Percentiles rank a stretch among this genome's conserved stretches.
Evolutionary conservation across 192 early-diverging fungal species (phyloP).

Genomic region (Umbelopsis vinacea): DNA sequence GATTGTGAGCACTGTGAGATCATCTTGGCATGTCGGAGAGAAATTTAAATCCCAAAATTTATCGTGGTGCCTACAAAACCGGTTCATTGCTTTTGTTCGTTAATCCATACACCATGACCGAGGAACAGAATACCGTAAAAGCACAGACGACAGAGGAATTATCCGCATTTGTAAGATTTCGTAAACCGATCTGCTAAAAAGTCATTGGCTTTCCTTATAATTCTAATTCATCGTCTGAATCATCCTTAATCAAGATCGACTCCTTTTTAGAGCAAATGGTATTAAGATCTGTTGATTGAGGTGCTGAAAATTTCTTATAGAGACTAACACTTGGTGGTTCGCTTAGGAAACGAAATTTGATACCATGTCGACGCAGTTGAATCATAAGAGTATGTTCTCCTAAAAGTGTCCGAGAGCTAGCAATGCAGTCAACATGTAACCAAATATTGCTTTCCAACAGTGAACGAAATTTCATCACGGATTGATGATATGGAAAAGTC

Average conservation of each 20-base stretch:
- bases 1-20: too few species aligned
- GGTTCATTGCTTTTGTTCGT: background rate
- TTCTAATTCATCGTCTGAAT: background rate
- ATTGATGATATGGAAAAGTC: slow-evolving; percentile 21
- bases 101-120: background rate
- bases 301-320: background rate
- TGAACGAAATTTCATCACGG: slow-evolving; percentile 14
- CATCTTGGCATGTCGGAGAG: slow-evolving; percentile 1
- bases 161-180: slow-evolving; percentile 11
- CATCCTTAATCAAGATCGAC: background rate
- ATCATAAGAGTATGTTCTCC: slow-evolving; percentile 5
- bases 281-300: background rate
- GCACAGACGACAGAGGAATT: background rate
- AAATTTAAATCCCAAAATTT: background rate
- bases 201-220: background rate
- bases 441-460: background rate
- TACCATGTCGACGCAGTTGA: slow-evolving; percentile 4
- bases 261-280: slow-evolving; percentile 21
- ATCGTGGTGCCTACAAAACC: background rate
- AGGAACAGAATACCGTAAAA: background rate
- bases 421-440: too few species aligned
- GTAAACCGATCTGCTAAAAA: background rate
- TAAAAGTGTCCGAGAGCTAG: background rate
- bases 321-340: background rate
- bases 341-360: background rate